A percentile compares a stretch with the other conserved stretches of the same genome.
Evolutionary conservation across 371 early-diverging fungal genomes (phyloP).

Genomic region (Encephalitozoon hellem): DNA sequence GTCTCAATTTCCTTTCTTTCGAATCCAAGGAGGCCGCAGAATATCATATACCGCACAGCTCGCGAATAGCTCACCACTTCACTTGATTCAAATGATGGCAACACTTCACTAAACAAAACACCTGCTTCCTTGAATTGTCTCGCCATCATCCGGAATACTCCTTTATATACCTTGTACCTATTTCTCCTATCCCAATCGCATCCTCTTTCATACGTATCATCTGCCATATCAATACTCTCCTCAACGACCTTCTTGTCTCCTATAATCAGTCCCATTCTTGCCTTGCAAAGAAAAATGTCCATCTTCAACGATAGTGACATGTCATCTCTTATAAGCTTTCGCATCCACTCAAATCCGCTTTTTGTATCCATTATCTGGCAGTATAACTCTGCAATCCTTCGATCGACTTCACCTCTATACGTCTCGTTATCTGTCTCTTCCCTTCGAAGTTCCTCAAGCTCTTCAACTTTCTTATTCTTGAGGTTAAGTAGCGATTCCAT

Average conservation of each 20-base stretch:
- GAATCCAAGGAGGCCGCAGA: constrained; percentile 75
- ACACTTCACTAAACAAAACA: constrained; percentile 74
- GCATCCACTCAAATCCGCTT: constrained; percentile 10
- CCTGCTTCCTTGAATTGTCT: constrained; percentile 86
- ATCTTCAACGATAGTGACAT: constrained; percentile 27
- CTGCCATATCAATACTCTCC: constrained; percentile 1
- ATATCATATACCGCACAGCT: constrained; percentile 82
- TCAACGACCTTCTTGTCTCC: constrained; percentile 26
- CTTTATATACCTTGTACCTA: constrained; percentile 91
- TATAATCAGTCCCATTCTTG: constrained; percentile 49
- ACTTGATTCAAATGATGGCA: constrained; percentile 87
- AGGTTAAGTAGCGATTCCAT: not conserved
- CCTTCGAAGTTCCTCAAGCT: constrained; percentile 4
- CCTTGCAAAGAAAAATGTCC: constrained; percentile 50
- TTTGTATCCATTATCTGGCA: constrained; percentile 30
- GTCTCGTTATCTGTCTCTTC: constrained; percentile 38
- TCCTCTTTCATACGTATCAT: constrained; percentile 78
- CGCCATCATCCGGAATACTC: constrained; percentile 76
- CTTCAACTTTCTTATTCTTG: constrained; percentile 10
- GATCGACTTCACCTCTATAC: constrained; percentile 23
- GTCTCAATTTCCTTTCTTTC: constrained; percentile 80
- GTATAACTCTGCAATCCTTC: constrained; percentile 31
- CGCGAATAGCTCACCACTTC: constrained; percentile 91
- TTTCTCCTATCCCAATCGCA: constrained; percentile 99
- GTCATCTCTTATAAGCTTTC: constrained; percentile 21